Conservation (phyloP, 2,329 filamentous ascomycete genomes). For the Rutstroemia sp. region DNA sequence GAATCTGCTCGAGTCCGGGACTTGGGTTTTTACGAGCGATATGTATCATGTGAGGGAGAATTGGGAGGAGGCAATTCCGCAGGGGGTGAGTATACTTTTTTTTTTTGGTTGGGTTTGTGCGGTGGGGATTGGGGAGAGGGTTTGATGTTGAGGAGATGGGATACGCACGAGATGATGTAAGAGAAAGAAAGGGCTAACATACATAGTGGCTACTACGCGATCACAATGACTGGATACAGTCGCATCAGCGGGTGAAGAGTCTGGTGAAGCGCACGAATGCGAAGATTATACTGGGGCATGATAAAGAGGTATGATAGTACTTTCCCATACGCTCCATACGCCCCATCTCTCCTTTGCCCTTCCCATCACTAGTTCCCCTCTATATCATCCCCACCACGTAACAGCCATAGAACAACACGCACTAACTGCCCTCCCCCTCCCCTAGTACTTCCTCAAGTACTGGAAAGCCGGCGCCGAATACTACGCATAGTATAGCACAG, state of each 20-base stretch:
- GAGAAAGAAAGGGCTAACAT: background rate
- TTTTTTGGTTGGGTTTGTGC: background rate
- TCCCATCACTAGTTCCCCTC: no score
- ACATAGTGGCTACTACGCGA: slow-evolving; percentile 29
- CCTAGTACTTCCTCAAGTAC: no score
- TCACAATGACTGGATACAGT: slow-evolving; percentile 32
- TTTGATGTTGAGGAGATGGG: background rate
- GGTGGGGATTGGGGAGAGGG: background rate
- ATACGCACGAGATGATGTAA: no score
- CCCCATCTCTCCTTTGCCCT: no score
- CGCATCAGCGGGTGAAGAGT: slow-evolving; percentile 29
- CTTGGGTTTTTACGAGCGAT: slow-evolving; percentile 35
- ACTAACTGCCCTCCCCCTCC: no score
- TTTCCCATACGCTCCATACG: no score
- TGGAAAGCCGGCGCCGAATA: no score
- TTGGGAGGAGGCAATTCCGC: slow-evolving; percentile 29
- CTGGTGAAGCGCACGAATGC: slow-evolving; percentile 22
- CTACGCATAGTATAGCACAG: no score
- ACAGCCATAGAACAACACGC: no score
- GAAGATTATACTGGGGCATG: slow-evolving; percentile 12
- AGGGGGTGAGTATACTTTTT: slow-evolving; percentile 20
- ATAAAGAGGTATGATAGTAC: slow-evolving; percentile 14
- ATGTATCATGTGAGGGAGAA: slow-evolving; percentile 35
- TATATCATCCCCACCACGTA: no score
- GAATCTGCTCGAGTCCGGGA: slow-evolving; percentile 20